Evolutionary conservation across 208 protist species (phyloP).

Genomic region (Novymonas esmeraldas): DNA sequence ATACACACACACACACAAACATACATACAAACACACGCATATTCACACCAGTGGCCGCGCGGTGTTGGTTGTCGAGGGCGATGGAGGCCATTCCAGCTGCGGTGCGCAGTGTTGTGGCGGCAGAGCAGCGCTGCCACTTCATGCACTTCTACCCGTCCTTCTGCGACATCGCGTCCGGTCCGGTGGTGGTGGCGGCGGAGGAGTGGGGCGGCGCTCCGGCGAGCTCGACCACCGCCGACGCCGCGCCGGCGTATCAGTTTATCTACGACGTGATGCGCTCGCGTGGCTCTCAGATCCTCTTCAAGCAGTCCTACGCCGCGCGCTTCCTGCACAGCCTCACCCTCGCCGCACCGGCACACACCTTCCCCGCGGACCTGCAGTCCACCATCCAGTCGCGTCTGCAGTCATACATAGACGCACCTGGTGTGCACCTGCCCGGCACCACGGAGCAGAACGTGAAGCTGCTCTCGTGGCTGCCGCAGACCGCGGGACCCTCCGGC

Average conservation of each 20-base stretch:
- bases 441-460: slow-evolving; percentile 69
- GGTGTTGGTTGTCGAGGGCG: no score
- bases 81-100: slow-evolving; percentile 22
- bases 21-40: no score
- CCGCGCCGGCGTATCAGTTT: slow-evolving; percentile 26
- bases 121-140: slow-evolving; percentile 25
- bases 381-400: slow-evolving; percentile 22
- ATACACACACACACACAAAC: no score
- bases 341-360: slow-evolving; percentile 13
- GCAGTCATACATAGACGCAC: slow-evolving; percentile 34
- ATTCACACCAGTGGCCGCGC: no score
- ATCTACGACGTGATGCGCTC: slow-evolving; percentile 86
- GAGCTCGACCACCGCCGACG: neutral
- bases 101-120: slow-evolving; percentile 27
- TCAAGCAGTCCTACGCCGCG: slow-evolving; percentile 53
- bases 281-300: slow-evolving; percentile 39
- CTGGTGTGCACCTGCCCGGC: slow-evolving; percentile 10
- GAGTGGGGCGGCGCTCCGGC: neutral
- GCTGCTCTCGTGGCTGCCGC: slow-evolving; percentile 64
- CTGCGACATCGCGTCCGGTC: slow-evolving; percentile 5
- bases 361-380: slow-evolving; percentile 17
- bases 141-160: slow-evolving; percentile 30
- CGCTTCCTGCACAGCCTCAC: slow-evolving; percentile 54
- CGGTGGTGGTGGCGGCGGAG: slow-evolving; percentile 1
- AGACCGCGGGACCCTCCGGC: neutral